A percentile compares a stretch with the other conserved stretches of the same genome.
These are phyloP conservation scores for Epichloe typhina DNA, from an alignment of 2,329 filamentous ascomycete genomes.

Conservation along the genomic window DNA sequence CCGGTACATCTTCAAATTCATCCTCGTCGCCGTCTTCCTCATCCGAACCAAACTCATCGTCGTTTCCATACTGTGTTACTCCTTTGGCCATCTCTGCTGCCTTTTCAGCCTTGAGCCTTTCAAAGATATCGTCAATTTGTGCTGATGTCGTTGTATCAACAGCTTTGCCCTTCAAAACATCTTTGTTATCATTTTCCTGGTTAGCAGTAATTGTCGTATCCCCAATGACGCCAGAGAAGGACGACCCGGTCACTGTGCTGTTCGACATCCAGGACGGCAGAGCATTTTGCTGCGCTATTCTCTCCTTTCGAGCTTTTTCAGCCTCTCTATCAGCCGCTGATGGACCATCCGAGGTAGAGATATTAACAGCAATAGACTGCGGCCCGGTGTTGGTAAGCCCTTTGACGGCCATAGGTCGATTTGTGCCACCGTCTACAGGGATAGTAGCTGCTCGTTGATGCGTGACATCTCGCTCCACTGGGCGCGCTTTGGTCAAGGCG, in stretches of 20 bases:
- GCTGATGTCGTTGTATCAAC: constrained; percentile 39
- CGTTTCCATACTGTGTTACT: constrained; percentile 18
- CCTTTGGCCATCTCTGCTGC: constrained; percentile 27
- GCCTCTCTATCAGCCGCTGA: constrained; percentile 54
- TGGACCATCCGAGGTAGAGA: constrained; percentile 52
- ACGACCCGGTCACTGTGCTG: constrained; percentile 52
- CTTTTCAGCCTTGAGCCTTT: constrained; percentile 49
- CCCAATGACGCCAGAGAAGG: constrained; percentile 29
- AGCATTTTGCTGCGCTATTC: constrained; percentile 54
- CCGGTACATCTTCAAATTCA: constrained; percentile 39
- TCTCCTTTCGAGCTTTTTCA: constrained; percentile 51
- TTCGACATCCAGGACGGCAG: constrained; percentile 60
- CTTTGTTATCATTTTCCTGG: constrained; percentile 31
- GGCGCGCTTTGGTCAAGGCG: constrained; percentile 48
- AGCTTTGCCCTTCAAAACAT: constrained; percentile 23
- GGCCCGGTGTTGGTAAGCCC: constrained; percentile 54
- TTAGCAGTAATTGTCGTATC: constrained; percentile 16
- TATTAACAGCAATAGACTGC: constrained; percentile 56
- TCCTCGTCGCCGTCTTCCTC: constrained; percentile 28
- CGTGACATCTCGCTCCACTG: constrained; percentile 52
- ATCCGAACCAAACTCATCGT: constrained; percentile 21
- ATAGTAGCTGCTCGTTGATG: constrained; percentile 51
- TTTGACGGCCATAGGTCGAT: constrained; percentile 54
- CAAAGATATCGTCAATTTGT: constrained; percentile 55
- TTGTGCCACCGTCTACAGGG: constrained; percentile 38